Base-by-base conservation (phyloP, 306 rosid genomes). In the Arachis stenosperma region DNA sequence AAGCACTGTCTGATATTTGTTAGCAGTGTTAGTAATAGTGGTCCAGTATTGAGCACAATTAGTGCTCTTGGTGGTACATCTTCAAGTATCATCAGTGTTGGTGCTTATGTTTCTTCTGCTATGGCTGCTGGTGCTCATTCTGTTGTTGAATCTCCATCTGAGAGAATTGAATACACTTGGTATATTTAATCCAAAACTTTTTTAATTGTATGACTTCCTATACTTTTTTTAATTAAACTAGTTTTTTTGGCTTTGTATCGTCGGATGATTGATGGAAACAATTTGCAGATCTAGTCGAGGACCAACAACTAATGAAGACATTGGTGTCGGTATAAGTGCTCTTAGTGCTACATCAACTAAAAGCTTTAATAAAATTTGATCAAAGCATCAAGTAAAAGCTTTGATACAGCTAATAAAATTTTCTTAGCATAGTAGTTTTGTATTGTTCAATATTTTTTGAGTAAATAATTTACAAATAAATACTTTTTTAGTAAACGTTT, bases 41-140 rank as follows among this genome's bases (percentile, higher is more conserved):
- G 98, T 69, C 98, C 98, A 61, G 98, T 97, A 57, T 85, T 94
- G 88, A 94, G 85, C 84, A 94, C 98, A 72, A 97, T 94, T 67
- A 97, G 98, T 75, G 97, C 98, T 63, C 98, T 97, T 83, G 98
- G 98, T 61, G 98, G 97, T 77, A 94, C 98, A 56, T 76, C 95
- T 72, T 88, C 98, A 77, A 84, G 90, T 79, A 91, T 94, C 73
- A 91, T 94, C 53, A 96, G 98, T 69, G 88, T 94, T 75, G 97
- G 98, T 40, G 98, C 98, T 7, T 94, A 89, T 75, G 92, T 94
- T 82, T 94, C 98, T 75, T 97, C 97, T 50, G 88, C 92, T 59
- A 94, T 94, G 98, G 98, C 98, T 59, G 91, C 95, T 76, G 97
- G 97, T 78, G 95, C 97, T 60, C 98, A 94, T 77, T 82, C 91